phyloP scores from a whole-genome alignment of 2,329 filamentous ascomycete genomes.

The Beauveria asiatica region DNA sequence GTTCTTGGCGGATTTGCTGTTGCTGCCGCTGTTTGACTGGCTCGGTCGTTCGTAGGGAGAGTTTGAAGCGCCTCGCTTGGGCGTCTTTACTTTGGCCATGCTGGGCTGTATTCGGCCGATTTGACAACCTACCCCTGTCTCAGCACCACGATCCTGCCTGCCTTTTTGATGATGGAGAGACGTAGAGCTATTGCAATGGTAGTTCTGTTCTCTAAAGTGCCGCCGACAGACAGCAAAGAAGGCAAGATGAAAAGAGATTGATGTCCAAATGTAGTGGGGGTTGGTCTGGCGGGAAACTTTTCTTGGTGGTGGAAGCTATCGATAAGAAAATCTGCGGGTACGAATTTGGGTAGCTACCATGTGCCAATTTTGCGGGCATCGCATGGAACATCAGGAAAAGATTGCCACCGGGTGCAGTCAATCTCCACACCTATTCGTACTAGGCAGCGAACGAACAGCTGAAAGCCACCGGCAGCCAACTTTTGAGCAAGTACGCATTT shows the following conservation, averaged over 20 bases:
- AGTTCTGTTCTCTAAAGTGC: no score
- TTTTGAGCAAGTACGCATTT: background rate
- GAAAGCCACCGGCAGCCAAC: background rate
- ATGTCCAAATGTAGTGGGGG: conserved; percentile 2
- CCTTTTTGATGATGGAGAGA: no score
- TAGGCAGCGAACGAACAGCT: background rate
- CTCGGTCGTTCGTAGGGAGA: conserved; percentile 34
- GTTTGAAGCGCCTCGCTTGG: conserved; percentile 43
- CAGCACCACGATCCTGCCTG: no score
- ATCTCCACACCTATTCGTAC: background rate
- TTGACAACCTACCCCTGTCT: no score
- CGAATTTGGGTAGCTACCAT: background rate
- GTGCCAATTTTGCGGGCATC: background rate
- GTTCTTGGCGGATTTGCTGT: conserved; percentile 41
- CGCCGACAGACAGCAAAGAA: background rate
- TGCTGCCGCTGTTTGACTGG: conserved; percentile 13
- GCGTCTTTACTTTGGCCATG: conserved; percentile 47
- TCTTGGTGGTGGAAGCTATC: conserved; percentile 18
- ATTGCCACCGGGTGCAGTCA: background rate
- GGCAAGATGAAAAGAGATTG: background rate
- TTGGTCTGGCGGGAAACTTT: conserved; percentile 17
- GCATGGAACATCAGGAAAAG: no score
- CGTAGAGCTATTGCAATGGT: no score
- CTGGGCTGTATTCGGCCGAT: background rate
- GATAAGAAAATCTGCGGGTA: conserved; percentile 14